phyloP scores from a whole-genome alignment of 2,329 filamentous ascomycete species.

The Aureobasidium sp. region DNA sequence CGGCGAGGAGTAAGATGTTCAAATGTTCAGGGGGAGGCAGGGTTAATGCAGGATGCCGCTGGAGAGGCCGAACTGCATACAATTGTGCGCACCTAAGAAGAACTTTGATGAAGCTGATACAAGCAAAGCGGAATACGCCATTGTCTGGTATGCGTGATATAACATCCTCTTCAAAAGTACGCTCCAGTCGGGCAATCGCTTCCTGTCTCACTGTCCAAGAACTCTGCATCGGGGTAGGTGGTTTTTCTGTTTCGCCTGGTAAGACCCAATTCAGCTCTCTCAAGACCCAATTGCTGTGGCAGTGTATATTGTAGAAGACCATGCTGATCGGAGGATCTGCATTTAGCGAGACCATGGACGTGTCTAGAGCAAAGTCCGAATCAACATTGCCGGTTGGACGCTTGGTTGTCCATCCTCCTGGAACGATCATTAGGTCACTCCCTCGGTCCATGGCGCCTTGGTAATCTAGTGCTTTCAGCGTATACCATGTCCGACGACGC shows the following conservation, averaged over 20 bases:
- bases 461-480: constrained; percentile 2
- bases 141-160: background rate
- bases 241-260: background rate
- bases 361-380: background rate
- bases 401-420: background rate
- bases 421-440: background rate
- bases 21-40: background rate
- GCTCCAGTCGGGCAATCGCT: background rate
- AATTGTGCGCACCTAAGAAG: background rate
- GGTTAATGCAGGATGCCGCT: constrained; percentile 1
- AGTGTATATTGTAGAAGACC: constrained; percentile 1
- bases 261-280: constrained; percentile 1
- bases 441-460: constrained; percentile 13
- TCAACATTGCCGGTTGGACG: background rate
- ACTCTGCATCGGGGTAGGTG: constrained; percentile 1
- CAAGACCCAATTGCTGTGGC: background rate
- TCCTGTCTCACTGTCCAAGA: constrained; percentile 9
- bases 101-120: background rate
- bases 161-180: background rate
- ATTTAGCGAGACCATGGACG: background rate
- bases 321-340: background rate
- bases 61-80: constrained; percentile 7
- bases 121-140: background rate
- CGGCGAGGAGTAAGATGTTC: constrained; percentile 7
- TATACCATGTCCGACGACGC: constrained; percentile 7